Evolutionary conservation across 805 yeast genomes (phyloP).

Genomic region (Candida schatavii): DNA sequence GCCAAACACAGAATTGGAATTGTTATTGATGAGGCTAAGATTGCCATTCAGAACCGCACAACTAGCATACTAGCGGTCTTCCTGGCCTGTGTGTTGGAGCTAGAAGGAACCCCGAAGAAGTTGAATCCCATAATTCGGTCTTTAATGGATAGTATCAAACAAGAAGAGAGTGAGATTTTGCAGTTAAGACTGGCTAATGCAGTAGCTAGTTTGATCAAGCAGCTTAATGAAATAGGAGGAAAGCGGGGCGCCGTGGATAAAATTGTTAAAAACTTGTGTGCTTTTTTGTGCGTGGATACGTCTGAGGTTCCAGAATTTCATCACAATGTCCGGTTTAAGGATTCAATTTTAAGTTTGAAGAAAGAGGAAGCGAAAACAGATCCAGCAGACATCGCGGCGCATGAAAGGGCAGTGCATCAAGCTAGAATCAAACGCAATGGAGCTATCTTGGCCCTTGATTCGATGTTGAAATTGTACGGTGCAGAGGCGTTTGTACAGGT

Average conservation of each 20-base stretch:
- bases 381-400: conserved; percentile 57
- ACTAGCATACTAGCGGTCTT: conserved; percentile 66
- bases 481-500: conserved; percentile 53
- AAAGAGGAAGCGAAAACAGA: conserved; percentile 73
- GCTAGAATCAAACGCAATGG: conserved; percentile 86
- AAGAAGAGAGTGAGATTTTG: conserved; percentile 61
- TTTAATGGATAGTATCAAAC: conserved; percentile 87
- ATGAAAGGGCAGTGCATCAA: conserved; percentile 62
- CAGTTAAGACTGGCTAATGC: conserved; percentile 73
- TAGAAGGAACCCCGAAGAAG: conserved; percentile 76
- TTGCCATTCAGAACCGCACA: conserved; percentile 48
- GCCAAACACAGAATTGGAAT: conserved; percentile 64
- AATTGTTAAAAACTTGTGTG: conserved; percentile 85
- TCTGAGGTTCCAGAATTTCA: conserved; percentile 92
- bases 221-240: conserved; percentile 47
- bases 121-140: conserved; percentile 85
- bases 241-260: conserved; percentile 82
- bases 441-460: conserved; percentile 66
- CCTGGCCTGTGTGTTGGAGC: conserved; percentile 68
- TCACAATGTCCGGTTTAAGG: conserved; percentile 54
- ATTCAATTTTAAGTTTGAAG: conserved; percentile 65
- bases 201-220: conserved; percentile 60
- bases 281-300: conserved; percentile 91
- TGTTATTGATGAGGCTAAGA: conserved; percentile 68
- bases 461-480: conserved; percentile 52